Evolutionary conservation across 805 yeast species (phyloP), one percentile per base, ranked within the genome.

Genomic region (Candida hungchunana): DNA sequence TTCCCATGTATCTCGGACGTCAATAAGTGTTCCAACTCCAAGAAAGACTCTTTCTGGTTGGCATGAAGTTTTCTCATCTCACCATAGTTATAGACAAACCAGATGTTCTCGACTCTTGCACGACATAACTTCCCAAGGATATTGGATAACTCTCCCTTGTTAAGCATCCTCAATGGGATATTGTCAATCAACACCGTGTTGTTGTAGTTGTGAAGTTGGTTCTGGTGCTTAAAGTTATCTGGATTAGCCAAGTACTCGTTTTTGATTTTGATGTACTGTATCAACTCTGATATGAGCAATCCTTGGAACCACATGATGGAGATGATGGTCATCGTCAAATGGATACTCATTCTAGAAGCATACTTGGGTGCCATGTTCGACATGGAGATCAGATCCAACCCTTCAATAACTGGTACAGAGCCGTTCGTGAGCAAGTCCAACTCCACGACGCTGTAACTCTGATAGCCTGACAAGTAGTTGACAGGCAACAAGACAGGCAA

Each of bases 381-480:
- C 55, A 84, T 72, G 14, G 94, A 82, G 7, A 85, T 63, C 32
- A 60, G 64, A 48, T 87, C 95, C 31, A 88, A 59, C 0, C 88
- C 86, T 4, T 45, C 38, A 3, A 56, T 55, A 12, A 48, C 19
- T 0, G 59, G 53, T 2, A 35, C 18, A 1, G 51, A 45, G 2
- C 56, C 57, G 36, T 54, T 54, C 1, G 55, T 50, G 24, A 36
- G 47, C 17, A 32, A 15, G 7, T 42, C 27, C n/a, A 45, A 13
- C 11, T 54, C 58, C 16, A 21, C n/a, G 2, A 18, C 30, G 1
- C 46, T 35, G 25, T 53, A 54, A 10, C 31, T 38, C 15, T 48
- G 50, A 26, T 53, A 50, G 4, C 64, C 61, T 5, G 64, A 56
- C 9, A 32, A 26, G 36, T 51, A 61, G 55, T 86, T 86, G 1